Base-by-base conservation (phyloP, 305 asterid species). In the Fraxinus sp. region DNA sequence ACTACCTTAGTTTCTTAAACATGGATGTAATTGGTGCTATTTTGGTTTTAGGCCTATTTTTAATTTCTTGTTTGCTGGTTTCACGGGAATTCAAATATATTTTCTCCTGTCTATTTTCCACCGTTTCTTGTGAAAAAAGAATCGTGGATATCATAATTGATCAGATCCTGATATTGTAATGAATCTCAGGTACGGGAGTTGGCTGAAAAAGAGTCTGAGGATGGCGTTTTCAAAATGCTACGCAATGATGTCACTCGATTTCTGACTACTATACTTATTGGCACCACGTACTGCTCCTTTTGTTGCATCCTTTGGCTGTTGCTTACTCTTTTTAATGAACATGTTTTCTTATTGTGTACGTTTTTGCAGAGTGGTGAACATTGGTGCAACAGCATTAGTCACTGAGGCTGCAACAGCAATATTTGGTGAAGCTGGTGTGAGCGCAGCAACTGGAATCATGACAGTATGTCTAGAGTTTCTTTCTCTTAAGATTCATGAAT, bases 391-490 rank as follows among this genome's bases (percentile, higher is more conserved):
- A 75, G 98, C 99, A 76, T 86, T 96, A 74, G 99, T 96, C 75
- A 94, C 99, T 78, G 95, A 94, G 66, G 99, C 98, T 87, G 99
- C 99, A 82, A 96, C 99, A 14, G 91, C 94, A 30, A 88, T 92
- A 85, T 96, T 93, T 89, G 99, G 99, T 86, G 98, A 93, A 91
- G 98, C 97, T 83, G 99, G 98, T 83, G 92, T 96, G 86, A 93
- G 89, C 84, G 98, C 98, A 55, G 98, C 99, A 78, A 96, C 98
- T 75, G 99, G 98, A 84, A 92, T 96, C 79, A 96, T 96, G 99
- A 96, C 99, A 71, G 98, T 96, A 91, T 80, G 97, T 64, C 74
- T 41, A 7, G 32, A 30, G 35, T 57, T 8, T 16, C 59, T 86
- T 18, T 81, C 79, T 7, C 30, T 28, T 10, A 66, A 26, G 74